Evolutionary conservation across 208 protist species (phyloP), one percentile per base, ranked within the genome.

Genomic region (Leishmania guyanensis): DNA sequence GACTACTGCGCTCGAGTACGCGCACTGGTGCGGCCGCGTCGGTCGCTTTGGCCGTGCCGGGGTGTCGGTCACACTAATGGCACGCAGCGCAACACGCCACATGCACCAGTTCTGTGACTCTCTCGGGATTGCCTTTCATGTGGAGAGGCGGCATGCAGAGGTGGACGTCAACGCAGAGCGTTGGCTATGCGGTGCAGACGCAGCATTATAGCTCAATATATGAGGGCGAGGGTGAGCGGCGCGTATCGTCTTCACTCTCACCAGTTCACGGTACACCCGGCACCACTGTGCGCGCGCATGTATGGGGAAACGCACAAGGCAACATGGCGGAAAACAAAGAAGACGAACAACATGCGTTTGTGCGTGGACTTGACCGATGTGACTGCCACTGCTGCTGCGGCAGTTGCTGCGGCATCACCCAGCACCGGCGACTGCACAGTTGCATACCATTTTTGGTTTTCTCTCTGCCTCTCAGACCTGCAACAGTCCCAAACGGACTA

Each of bases 11-110:
- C 72, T 92, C 64, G 94, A 97, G 84, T 96, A 95, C 79, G 91
- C 90, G 56, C 94, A 97, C 77, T 97, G 93, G 91, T 94, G 91
- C 56, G 94, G 94, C 3, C 93, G 94, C 16, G 94, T 97, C 2
- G 94, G 94, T 36, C 90, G 94, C 77, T 86, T 97, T 69, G 94
- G 93, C 3, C 71, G 51, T 16, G 58, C 56, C 17, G 94, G 94
- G 16, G 86, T 92, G 1, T 88, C 93, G 14, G 75, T 94, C 65
- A 92, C 89, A 26, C 79, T 97, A 43, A 83, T 96, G 81, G 82
- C 87, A 36, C 91, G 92, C 60, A 73, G 74, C 60, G 90, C 82
- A 3, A 88, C 89, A 56, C 92, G 94, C 50, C 74, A 75, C 50
- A 87, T 95, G 82, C 86, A 87, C 46, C 79, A 77, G 17, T 96